Base-by-base conservation (phyloP, 1,284 basidiomycete genomes). In the Lentinus polychrous region DNA sequence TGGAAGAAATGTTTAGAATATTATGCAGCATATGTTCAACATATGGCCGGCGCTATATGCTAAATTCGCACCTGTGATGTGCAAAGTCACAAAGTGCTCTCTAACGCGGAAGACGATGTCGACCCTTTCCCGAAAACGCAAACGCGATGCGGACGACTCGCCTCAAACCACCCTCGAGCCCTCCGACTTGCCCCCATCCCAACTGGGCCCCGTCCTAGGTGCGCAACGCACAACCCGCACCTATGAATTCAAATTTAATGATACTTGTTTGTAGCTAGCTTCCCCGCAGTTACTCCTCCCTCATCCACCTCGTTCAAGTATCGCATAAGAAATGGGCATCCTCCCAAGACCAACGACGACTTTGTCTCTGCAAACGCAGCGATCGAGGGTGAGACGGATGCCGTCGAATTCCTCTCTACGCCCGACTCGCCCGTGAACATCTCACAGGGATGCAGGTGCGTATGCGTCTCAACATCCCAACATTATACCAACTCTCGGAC, bases 201-300 rank as follows among this genome's bases (percentile, higher is more conserved):
- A 75, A 54, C 64, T 79, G 43, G 87, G 86, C 14, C 88, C 89
- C 50, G 75, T 85, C 24, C 77, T 91, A 56, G 86, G 88, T 89
- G 62, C 62, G 76, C 68, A 47, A 17, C 23, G n/a, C 10, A 20
- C 45, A 8, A 55, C 51, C 56, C 55, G 43, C 49, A 36, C 48
- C 45, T 40, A 41, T n/a, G 17, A 11, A 17, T 31, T 32, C 22
- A 43, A 20, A 49, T 36, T 32, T 49, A 17, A 33, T 43, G 41
- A 33, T 15, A n/a, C 10, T 34, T 34, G 35, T 24, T 34, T 45
- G 41, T 63, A 93, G 90, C 80, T 50, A 84, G 80, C 64, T 91
- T 88, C 63, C 89, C 90, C 27, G 79, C 82, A 5, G 60, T 91
- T 32, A 66, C 75, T 37, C 78, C 86, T 11, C 74, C 83, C 5